A percentile compares a stretch with the other conserved stretches of the same genome.
Conservation (phyloP, 2,329 filamentous ascomycete species). For the Aspergillus brasiliensis region DNA sequence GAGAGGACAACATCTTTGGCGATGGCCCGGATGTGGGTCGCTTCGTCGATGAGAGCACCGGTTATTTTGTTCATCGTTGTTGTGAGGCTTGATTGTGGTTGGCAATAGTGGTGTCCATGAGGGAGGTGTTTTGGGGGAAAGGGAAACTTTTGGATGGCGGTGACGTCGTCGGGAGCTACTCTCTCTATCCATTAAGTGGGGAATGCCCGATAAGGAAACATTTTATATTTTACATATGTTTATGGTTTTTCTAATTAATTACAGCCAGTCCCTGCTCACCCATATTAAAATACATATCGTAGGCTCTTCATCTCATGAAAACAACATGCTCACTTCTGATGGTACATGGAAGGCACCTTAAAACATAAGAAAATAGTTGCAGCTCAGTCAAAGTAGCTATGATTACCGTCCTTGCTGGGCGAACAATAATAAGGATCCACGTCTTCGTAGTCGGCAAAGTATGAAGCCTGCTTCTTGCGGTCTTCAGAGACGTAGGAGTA, state of each 20-base stretch:
- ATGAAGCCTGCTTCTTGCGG: conserved; percentile 7
- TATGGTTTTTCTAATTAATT: background rate
- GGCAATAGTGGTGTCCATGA: background rate
- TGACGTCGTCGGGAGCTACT: too few relatives aligned
- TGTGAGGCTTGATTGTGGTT: too few relatives aligned
- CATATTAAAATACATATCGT: too few relatives aligned
- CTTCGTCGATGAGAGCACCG: conserved; percentile 67
- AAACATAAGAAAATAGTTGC: background rate
- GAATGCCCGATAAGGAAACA: too few relatives aligned
- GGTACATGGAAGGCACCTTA: background rate
- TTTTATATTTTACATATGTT: too few relatives aligned
- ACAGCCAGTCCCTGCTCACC: background rate
- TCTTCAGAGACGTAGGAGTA: conserved; percentile 19
- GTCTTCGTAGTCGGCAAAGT: conserved; percentile 22
- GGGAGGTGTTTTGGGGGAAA: background rate
- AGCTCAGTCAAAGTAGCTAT: conserved; percentile 28
- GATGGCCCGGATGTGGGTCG: conserved; percentile 64
- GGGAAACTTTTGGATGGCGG: background rate
- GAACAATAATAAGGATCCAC: conserved; percentile 19
- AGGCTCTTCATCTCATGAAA: too few relatives aligned
- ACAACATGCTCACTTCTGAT: too few relatives aligned
- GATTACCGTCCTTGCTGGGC: conserved; percentile 12
- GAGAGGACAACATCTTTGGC: conserved; percentile 72
- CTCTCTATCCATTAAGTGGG: too few relatives aligned
- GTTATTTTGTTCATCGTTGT: conserved; percentile 55